Evolutionary conservation across 768 basidiomycete species (phyloP), one percentile per base, ranked within the genome.

Genomic region (Tulasnella sp.): DNA sequence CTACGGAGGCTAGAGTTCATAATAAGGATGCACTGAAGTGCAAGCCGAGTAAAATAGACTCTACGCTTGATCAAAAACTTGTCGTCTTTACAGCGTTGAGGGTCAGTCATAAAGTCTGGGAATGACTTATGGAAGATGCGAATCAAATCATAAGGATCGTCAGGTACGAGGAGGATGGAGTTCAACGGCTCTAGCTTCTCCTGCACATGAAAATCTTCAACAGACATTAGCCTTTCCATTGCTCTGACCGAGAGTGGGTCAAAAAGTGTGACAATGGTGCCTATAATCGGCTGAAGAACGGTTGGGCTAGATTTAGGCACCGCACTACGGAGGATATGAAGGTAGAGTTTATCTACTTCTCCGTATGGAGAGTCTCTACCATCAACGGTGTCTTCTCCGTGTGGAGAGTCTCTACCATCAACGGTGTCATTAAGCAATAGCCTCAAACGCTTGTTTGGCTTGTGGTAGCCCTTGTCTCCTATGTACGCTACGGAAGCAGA

Each of bases 71-170:
- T 24, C 20, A 9, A 19, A 24, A 48, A 48, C 25, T 33, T 16
- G 9, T n/a, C n/a, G 9, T 48, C 46, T 7, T n/a, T 16, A 25
- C 46, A 48, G 33, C 46, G 28, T 1, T 32, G 12, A 1, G 47
- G 33, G 10, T 53, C 46, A 8, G 35, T 54, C 15, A 53, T 1
- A 29, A 54, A 54, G 53, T 52, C 49, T 19, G 32, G 53, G 49
- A 54, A 54, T 4, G 53, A 54, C 12, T 20, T 31, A 32, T 54
- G 53, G 22, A n/a, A 29, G 31, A 54, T 53, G 8, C 31, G 48
- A 52, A 37, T 35, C 12, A 16, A 32, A 8, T 20, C 41, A n/a
- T 48, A 31, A 2, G 10, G n/a, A 22, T 25, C 8, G 20, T 34
- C 28, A 3, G 48, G 22, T 2, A 42, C 25, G 1, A 42, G 15